phyloP scores from a whole-genome alignment of 2,329 filamentous ascomycete genomes.

The Chrysoporthe cubensis region DNA sequence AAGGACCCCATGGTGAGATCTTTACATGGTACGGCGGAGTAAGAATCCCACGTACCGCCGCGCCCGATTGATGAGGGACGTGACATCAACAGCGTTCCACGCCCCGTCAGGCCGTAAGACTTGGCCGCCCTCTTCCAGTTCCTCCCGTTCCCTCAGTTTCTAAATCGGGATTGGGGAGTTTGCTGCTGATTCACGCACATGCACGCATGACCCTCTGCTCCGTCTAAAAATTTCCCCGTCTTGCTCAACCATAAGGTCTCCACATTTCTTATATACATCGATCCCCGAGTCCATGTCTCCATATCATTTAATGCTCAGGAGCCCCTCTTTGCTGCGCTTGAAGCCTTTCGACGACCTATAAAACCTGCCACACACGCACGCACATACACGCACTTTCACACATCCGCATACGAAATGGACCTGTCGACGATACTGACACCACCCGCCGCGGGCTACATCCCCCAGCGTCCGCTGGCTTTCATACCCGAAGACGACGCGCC shows the following conservation, averaged over 20 bases:
- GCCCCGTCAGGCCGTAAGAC: conserved; percentile 7
- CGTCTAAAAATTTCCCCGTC: not conserved
- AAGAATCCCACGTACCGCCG: conserved; percentile 2
- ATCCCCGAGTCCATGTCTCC: not conserved
- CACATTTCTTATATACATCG: not conserved
- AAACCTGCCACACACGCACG: not conserved
- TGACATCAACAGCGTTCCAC: conserved; percentile 9
- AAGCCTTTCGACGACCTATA: not conserved
- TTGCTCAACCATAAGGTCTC: not conserved
- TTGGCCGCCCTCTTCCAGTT: conserved; percentile 5
- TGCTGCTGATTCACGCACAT: conserved; percentile 3
- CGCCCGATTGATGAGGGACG: not conserved
- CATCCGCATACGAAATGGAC: conserved; percentile 16
- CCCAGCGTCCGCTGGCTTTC: conserved; percentile 19
- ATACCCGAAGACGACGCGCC: not conserved
- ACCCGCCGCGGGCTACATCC: conserved; percentile 21
- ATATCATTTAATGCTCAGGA: not conserved
- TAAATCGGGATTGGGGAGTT: conserved; percentile 9
- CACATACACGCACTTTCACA: not conserved
- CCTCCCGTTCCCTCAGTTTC: not conserved
- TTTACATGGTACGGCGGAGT: conserved; percentile 3
- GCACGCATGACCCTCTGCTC: not conserved
- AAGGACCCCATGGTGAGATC: conserved; percentile 6
- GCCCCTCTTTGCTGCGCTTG: not conserved
- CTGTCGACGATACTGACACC: conserved; percentile 14